Evolutionary conservation across 2,329 filamentous ascomycete genomes (phyloP), one percentile per base, ranked within the genome.

Genomic region (Scedosporium aurantiacum): DNA sequence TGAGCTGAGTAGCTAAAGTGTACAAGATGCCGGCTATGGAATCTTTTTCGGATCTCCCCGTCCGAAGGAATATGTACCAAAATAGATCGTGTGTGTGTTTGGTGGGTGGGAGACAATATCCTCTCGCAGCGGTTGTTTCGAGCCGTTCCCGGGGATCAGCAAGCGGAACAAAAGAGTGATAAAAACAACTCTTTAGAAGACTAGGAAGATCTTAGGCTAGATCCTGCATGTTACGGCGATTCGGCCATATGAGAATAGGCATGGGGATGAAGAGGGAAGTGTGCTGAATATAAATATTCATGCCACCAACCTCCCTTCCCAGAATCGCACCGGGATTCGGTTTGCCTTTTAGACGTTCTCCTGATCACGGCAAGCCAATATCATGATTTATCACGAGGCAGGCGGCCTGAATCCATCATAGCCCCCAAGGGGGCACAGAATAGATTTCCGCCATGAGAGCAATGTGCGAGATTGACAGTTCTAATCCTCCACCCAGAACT

Each of bases 11-110:
- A 23, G 55, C 14, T 43, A 32, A 23, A 21, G 21, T n/a, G 18
- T 21, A 47, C 43, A 21, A 47, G 55, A 21, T 18, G 27, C 28
- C 16, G 55, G 27, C 41, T 28, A 21, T 32, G 7, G 12, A 16
- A 16, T n/a, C n/a, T 27, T n/a, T 56, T 59, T 59, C 55, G 55
- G 55, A 40, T 57, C 25, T 57, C 28, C 55, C 55, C 55, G 55
- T 32, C 55, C 55, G 55, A 14, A 32, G 55, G 28, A 37, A 14
- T 14, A 16, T 40, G 55, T 32, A 57, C 55, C 40, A 7, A 28
- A 55, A 47, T 47, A 47, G 43, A 21, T 3, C 32, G 32, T 37
- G 32, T 37, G 32, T 21, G 43, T n/a, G n/a, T n/a, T n/a, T n/a
- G 43, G 18, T 47, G n/a, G 16, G 18, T 47, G 43, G 18, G 43